phyloP scores from a whole-genome alignment of 164 flowering plant genomes.

The Umbellularia californica region DNA sequence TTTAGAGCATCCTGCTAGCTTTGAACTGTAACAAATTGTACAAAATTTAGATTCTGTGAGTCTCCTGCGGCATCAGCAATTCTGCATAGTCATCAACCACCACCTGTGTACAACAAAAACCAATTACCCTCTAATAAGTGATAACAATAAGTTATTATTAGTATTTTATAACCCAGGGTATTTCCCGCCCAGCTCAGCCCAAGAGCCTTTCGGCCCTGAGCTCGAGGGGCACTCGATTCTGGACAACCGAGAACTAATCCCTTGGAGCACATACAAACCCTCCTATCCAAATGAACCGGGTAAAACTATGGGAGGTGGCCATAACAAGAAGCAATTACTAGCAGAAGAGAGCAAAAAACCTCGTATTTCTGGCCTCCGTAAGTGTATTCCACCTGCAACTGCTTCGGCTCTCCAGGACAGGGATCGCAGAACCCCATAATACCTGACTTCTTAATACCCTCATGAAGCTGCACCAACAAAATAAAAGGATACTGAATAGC shows the following conservation, averaged over 20 bases:
- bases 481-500: not conserved
- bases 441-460: slow-evolving; percentile 90
- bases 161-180: too few relatives aligned
- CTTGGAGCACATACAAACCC: too few relatives aligned
- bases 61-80: slow-evolving; percentile 52
- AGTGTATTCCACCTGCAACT: slow-evolving; percentile 64
- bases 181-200: too few relatives aligned
- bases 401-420: slow-evolving; percentile 87
- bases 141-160: not conserved
- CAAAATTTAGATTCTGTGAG: slow-evolving; percentile 32
- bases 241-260: too few relatives aligned
- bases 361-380: slow-evolving; percentile 41
- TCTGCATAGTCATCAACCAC: slow-evolving; percentile 53
- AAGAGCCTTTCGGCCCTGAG: too few relatives aligned
- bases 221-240: too few relatives aligned
- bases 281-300: too few relatives aligned
- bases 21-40: not conserved
- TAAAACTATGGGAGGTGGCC: too few relatives aligned
- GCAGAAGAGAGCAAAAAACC: slow-evolving; percentile 34
- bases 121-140: not conserved
- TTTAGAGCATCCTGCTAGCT: slow-evolving; percentile 16
- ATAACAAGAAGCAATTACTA: too few relatives aligned
- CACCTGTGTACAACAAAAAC: slow-evolving; percentile 32
- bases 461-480: slow-evolving; percentile 67
- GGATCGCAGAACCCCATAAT: slow-evolving; percentile 99